A percentile compares a stretch with the other conserved stretches of the same genome.
Conservation (phyloP, 1,284 basidiomycete genomes). For the Moesziomyces globuligerus region DNA sequence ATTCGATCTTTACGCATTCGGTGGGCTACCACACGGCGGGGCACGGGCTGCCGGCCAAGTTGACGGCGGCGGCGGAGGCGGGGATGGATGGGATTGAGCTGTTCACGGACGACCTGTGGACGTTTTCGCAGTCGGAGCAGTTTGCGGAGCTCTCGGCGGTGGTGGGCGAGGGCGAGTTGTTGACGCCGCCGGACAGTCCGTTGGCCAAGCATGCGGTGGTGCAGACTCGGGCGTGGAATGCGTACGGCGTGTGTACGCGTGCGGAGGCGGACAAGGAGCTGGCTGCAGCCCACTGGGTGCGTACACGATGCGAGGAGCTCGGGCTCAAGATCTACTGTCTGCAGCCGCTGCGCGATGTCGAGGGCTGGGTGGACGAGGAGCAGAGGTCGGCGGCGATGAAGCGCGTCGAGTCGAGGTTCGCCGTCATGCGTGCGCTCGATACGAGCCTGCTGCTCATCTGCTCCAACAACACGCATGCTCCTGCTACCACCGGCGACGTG, state of each 20-base stretch:
- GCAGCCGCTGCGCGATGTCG: constrained; percentile 67
- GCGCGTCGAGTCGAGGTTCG: constrained; percentile 34
- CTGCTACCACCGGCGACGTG: constrained; percentile 10
- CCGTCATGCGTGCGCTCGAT: constrained; percentile 42
- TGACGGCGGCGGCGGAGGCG: constrained; percentile 7
- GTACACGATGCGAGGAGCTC: constrained; percentile 28
- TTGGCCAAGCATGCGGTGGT: constrained; percentile 1
- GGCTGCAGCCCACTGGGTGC: constrained; percentile 58
- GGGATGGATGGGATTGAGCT: constrained; percentile 28
- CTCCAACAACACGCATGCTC: constrained; percentile 14
- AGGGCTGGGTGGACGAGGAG: constrained; percentile 50
- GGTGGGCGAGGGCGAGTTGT: neutral
- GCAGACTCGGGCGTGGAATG: constrained; percentile 12
- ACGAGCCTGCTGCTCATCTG: constrained; percentile 33
- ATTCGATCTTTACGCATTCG: constrained; percentile 32
- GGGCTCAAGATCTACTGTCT: constrained; percentile 60
- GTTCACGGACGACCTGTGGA: constrained; percentile 30
- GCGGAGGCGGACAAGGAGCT: constrained; percentile 18
- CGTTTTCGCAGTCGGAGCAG: constrained; percentile 5
- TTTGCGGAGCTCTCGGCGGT: constrained; percentile 1
- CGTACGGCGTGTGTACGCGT: constrained; percentile 29
- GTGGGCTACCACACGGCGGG: constrained; percentile 24
- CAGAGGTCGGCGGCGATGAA: constrained; percentile 18
- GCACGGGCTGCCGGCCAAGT: constrained; percentile 23
- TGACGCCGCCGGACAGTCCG: constrained; percentile 22